phyloP scores from a whole-genome alignment of 73 alveolate genomes.

The Breviolum minutum region DNA sequence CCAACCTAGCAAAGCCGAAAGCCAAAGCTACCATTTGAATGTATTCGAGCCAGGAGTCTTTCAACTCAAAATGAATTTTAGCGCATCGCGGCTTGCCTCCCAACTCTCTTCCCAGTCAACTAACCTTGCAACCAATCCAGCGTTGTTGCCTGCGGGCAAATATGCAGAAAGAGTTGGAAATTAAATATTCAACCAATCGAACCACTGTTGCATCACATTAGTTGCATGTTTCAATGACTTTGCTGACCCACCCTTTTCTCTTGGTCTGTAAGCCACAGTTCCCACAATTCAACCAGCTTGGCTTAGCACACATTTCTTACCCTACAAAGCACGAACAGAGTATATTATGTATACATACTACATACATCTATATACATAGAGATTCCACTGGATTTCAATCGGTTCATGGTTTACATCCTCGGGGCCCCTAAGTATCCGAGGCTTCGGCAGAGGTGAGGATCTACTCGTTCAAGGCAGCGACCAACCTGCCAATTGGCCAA shows the following conservation, averaged over 20 bases:
- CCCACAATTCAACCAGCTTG: no score
- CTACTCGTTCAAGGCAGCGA: constrained; percentile 86
- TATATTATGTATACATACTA: not conserved
- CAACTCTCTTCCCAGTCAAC: constrained; percentile 93
- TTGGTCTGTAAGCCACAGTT: no score
- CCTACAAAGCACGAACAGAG: no score
- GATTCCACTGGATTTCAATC: not conserved
- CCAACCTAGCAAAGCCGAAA: constrained; percentile 17
- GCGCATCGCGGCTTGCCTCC: constrained; percentile 20
- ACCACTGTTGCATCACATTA: no score
- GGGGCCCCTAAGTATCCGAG: not conserved
- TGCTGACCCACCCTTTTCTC: no score
- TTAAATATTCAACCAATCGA: no score
- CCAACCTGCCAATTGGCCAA: constrained; percentile 25
- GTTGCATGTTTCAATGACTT: no score
- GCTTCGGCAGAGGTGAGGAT: constrained; percentile 44
- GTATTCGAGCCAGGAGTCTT: no score
- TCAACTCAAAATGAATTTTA: not conserved
- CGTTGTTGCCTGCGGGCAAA: constrained; percentile 51
- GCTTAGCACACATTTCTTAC: no score
- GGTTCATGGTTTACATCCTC: not conserved
- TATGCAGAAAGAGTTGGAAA: no score
- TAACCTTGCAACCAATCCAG: constrained; percentile 77
- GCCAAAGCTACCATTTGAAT: not conserved
- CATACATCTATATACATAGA: not conserved